Evolutionary conservation across 768 basidiomycete genomes (phyloP), one percentile per base, ranked within the genome.

Genomic region (Brasilioporus rufonigricans): DNA sequence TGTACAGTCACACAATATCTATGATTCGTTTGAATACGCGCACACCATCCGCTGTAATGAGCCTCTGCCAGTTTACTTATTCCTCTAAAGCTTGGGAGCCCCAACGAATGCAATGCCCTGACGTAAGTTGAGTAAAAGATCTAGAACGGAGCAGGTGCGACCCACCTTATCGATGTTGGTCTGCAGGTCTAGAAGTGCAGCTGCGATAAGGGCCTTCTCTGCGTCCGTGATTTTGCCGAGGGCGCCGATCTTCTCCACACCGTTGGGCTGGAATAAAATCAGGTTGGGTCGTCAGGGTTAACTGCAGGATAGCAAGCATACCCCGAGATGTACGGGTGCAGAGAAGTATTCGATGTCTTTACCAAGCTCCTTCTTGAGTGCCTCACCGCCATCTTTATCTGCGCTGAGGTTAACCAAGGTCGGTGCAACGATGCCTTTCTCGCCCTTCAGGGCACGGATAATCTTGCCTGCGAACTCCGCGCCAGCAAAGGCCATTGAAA

Each of bases 401-500:
- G 91, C 86, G 52, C 73, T 73, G 63, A 87, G 84, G 76, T 88
- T 80, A 65, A 99, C 89, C 65, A 87, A 98, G 58, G 85, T 89
- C 4, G 93, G 94, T 1, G 85, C 81, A 50, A 92, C 73, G 63
- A 96, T 85, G 53, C 88, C 90, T 74, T 88, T 89, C 78, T 94
- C 92, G 61, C 94, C 93, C 56, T 86, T 87, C 61, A 91, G 50
- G 21, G 95, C 96, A 40, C 85, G 82, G 66, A 98, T 78, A 66
- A 98, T 76, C 67, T 92, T 90, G 61, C 71, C 71, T 27, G 93
- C 83, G 66, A 98, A 98, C 73, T 93, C 86, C 47, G 90, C 91
- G 54, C 94, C 96, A 48, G 96, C 91, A 63, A 88, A 93, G 1
- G 93, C 93, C 94, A 98, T 98, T 32, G 91, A 93, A 53, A 96